Base-by-base conservation (phyloP, 257 asterid genomes). In the Ilex asprella region DNA sequence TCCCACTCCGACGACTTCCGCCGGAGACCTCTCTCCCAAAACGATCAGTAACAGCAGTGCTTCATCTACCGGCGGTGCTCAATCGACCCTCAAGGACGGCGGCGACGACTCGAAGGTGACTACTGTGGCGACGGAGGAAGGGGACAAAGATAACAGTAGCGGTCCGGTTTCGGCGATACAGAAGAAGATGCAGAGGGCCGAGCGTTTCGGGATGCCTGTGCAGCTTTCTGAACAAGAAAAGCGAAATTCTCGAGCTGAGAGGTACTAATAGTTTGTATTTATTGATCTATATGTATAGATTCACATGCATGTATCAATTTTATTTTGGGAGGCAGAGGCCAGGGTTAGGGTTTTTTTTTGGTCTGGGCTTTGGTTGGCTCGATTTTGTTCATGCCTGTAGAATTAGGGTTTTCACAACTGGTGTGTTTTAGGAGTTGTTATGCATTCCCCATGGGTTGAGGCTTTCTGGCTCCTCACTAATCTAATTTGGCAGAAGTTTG, bases 181-280 rank as follows among this genome's bases (percentile, higher is more conserved):
- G 80, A 92, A 92, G 85, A 92, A 89, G 86, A 83, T 85, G 77
- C 85, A 84, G 70, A 87, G 97, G 6, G 96, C 96, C 7, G 97
- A 93, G 83, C 84, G 99, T 31, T 93, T 93, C 31, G 96, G 97
- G 7, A 55, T 79, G 81, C 71, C 96, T n/a, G 91, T 89, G 3
- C 78, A 85, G 35, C 79, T 92, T 6, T 83, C 97, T 10, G 97
- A 92, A 71, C 70, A 79, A 61, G 96, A 91, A 71, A 91, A 91
- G 75, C 87, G 94, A 58, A 79, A 79, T 66, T 82, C 99, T 59
- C 85, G 99, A 63, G 97, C 99, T 1, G 95, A 89, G 71, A 86
- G 99, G 98, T 89, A 72, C 13, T 29, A 10, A 11, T 11, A 49
- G 0, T 59, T 55, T 52, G 3, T 31, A 32, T 10, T 8, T 16